Evolutionary conservation across 140 eudicot species (phyloP), one percentile per base, ranked within the genome.

Genomic region (Bidens hawaiensis): DNA sequence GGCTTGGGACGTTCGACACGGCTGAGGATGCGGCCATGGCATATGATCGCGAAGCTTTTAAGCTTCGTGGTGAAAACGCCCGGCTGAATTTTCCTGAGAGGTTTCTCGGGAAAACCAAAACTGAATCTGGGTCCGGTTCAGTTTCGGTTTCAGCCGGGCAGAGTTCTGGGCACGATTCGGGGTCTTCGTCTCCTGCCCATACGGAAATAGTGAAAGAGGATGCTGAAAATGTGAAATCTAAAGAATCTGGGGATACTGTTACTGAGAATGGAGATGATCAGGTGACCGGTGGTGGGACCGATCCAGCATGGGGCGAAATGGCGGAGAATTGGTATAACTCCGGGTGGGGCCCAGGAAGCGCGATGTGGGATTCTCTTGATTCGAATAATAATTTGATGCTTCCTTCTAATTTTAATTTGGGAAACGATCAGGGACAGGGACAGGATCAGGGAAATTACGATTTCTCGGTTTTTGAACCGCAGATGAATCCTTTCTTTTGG

Each of bases 1-100:
- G 96, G 98, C 94, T 91, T 4, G 98, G 98, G 33, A 91, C 98
- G 0, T 91, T 91, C 27, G 95, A 91, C 67, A 91, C 98, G 0
- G 98, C 98, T 3, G 98, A 91, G 73, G 98, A 87, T 6, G 98
- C 98, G 9, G 98, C 98, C 56, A 57, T 91, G 88, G 98, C 98
- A 14, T 91, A 91, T 28, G 98, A 91, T 18, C 84, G 95, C 9
- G 96, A 91, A 68, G 98, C 98, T 2, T 91, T 78, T 52, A 87
- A 83, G 73, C 34, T 91, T 5, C 78, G 98, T 13, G 98, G 98
- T 1, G 95, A 87, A 40, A 87, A 84, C 26, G 98, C 98, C 1
- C 51, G 93, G 74, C 81, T 91, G 60, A 91, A 91, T 70, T 91
- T 91, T 65, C 98, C 98, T 0, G 96, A 91, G 22, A 94, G 73